A percentile compares a stretch with the other conserved stretches of the same genome.
phyloP scores from a whole-genome alignment of 805 yeast species.

The Candida methanosorbosa region DNA sequence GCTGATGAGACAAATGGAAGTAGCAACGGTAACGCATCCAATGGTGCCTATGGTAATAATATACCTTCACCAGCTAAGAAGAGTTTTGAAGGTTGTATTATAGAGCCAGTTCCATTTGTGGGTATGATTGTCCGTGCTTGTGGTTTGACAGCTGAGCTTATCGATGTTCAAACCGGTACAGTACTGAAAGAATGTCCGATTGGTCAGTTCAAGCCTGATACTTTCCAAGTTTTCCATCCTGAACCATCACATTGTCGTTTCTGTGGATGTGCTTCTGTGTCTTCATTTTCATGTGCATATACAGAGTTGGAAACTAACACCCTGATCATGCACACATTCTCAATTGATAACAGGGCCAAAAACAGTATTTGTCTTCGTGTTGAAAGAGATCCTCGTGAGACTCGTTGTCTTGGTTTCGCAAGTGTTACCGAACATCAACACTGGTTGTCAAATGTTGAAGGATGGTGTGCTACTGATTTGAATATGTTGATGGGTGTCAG shows the following conservation, averaged over 20 bases:
- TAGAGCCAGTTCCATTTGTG: slow-evolving; percentile 57
- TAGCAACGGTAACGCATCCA: too few relatives aligned
- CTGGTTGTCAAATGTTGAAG: slow-evolving; percentile 58
- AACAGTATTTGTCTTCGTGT: slow-evolving; percentile 78
- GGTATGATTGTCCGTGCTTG: slow-evolving; percentile 64
- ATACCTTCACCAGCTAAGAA: not conserved
- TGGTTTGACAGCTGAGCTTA: slow-evolving; percentile 48
- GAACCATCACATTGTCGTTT: slow-evolving; percentile 85
- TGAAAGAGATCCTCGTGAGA: slow-evolving; percentile 89
- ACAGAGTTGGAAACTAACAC: slow-evolving; percentile 48
- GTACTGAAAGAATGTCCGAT: slow-evolving; percentile 52
- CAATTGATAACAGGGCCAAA: slow-evolving; percentile 65
- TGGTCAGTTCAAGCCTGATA: slow-evolving; percentile 50
- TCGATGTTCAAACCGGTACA: slow-evolving; percentile 75
- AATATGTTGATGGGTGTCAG: slow-evolving; percentile 67
- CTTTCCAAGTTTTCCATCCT: slow-evolving; percentile 67
- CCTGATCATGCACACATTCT: slow-evolving; percentile 64
- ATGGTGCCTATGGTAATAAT: too few relatives aligned
- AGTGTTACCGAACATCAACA: slow-evolving; percentile 62
- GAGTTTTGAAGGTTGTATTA: slow-evolving; percentile 18
- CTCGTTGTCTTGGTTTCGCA: slow-evolving; percentile 80
- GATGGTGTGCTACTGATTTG: slow-evolving; percentile 74
- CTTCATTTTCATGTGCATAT: slow-evolving; percentile 65
- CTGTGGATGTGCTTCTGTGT: slow-evolving; percentile 82
- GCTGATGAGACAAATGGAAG: not conserved